These are phyloP conservation scores for Jamesozyma jinghongensis DNA, from an alignment of 805 yeast species.

Conservation along the genomic window DNA sequence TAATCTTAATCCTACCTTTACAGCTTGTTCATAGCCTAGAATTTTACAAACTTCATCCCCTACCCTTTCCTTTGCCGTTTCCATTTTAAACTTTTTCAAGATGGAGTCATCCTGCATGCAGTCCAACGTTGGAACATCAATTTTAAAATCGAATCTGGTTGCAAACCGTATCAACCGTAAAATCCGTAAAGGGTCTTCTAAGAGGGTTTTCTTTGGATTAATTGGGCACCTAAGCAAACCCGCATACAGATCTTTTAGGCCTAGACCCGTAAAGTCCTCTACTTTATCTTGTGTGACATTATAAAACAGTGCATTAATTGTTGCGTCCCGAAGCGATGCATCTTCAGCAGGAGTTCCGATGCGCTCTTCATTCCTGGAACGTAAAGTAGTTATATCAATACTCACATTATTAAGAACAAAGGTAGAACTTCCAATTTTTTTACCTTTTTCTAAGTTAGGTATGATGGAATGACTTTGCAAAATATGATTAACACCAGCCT, in stretches of 20 bases:
- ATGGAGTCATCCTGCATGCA: constrained; percentile 58
- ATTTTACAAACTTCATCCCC: not conserved
- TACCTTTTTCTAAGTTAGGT: too few species aligned
- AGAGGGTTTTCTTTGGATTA: constrained; percentile 69
- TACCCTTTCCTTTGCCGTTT: not conserved
- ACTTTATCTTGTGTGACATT: constrained; percentile 32
- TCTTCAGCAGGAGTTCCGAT: not conserved
- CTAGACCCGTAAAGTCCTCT: constrained; percentile 76
- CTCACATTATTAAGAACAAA: too few species aligned
- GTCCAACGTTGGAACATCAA: constrained; percentile 46
- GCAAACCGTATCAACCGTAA: constrained; percentile 80
- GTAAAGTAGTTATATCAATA: too few species aligned
- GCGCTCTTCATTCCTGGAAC: too few species aligned
- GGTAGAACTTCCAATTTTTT: too few species aligned
- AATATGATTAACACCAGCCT: too few species aligned
- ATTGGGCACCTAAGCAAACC: constrained; percentile 82
- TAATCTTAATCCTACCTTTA: too few species aligned
- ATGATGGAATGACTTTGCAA: too few species aligned
- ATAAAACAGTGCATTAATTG: constrained; percentile 17
- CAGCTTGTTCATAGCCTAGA: not conserved
- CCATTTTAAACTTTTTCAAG: not conserved
- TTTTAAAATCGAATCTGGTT: constrained; percentile 54
- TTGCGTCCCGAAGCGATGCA: not conserved
- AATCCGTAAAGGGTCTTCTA: constrained; percentile 88
- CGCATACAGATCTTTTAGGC: constrained; percentile 55